A percentile compares a stretch with the other conserved stretches of the same genome.
phyloP scores from a whole-genome alignment of 2,329 filamentous ascomycete species.

The Fusarium hainanense region DNA sequence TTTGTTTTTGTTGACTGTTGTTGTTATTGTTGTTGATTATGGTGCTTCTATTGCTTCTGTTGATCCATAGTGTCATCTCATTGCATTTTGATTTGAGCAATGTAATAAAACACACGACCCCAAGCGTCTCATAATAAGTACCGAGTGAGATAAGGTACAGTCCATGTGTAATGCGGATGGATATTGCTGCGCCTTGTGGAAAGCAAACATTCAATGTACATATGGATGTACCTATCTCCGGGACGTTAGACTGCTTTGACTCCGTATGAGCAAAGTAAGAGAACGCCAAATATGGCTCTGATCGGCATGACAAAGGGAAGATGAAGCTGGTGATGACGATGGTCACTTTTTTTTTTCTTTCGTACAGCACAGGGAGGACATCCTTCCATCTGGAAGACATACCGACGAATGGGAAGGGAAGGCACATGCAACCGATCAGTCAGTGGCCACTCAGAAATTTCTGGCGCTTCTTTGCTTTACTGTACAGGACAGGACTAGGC shows the following conservation, averaged over 20 bases:
- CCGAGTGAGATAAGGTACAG: not conserved
- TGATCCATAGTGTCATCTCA: conserved; percentile 10
- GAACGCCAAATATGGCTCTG: conserved; percentile 19
- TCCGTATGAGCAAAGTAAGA: conserved; percentile 12
- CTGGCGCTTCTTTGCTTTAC: conserved; percentile 10
- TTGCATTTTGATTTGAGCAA: conserved; percentile 18
- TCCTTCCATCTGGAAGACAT: conserved; percentile 3
- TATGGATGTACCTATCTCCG: not conserved
- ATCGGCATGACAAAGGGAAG: conserved; percentile 23
- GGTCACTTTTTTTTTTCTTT: not conserved
- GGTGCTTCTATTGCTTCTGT: not conserved
- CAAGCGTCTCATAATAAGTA: conserved; percentile 11
- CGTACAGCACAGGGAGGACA: not conserved
- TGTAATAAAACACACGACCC: conserved; percentile 18
- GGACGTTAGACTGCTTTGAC: not conserved
- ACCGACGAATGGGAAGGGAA: conserved; percentile 21
- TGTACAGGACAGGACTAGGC: not conserved
- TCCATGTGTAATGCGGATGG: conserved; percentile 18
- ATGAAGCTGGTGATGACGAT: conserved; percentile 31
- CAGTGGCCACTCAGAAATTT: conserved; percentile 35
- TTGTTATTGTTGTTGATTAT: conserved; percentile 14
- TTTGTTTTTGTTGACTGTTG: conserved; percentile 29
- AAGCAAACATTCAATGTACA: conserved; percentile 2
- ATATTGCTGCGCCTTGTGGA: conserved; percentile 13
- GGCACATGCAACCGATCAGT: conserved; percentile 13